These are phyloP conservation scores for Tylopilus vinaceipallidus DNA, from an alignment of 768 basidiomycete genomes.

Conservation along the genomic window DNA sequence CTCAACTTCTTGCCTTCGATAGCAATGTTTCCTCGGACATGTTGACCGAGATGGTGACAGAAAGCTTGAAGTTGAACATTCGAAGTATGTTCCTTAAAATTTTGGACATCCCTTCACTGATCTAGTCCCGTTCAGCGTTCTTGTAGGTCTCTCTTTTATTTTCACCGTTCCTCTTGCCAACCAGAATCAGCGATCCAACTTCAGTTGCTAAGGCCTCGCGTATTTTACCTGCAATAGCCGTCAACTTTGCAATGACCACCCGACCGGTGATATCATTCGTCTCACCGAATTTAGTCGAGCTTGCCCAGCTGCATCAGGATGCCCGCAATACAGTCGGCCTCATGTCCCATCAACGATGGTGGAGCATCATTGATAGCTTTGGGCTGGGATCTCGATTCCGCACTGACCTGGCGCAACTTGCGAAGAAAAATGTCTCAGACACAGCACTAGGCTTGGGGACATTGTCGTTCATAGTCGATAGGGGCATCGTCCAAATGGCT, in stretches of 20 bases:
- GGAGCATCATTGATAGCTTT: slow-evolving; percentile 62
- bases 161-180: slow-evolving; percentile 4
- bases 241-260: slow-evolving; percentile 32
- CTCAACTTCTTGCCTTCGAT: slow-evolving; percentile 68
- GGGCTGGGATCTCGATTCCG: slow-evolving; percentile 68
- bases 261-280: slow-evolving; percentile 61
- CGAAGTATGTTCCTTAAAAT: slow-evolving; percentile 47
- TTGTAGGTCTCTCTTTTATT: slow-evolving; percentile 49
- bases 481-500: slow-evolving; percentile 79
- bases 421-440: slow-evolving; percentile 44
- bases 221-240: slow-evolving; percentile 62
- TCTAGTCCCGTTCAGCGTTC: slow-evolving; percentile 49
- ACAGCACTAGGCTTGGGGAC: slow-evolving; percentile 39
- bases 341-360: slow-evolving; percentile 58
- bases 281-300: slow-evolving; percentile 85
- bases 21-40: slow-evolving; percentile 64
- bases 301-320: slow-evolving; percentile 55
- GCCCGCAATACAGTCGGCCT: slow-evolving; percentile 48
- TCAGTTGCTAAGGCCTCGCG: slow-evolving; percentile 76
- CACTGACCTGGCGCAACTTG: slow-evolving; percentile 59
- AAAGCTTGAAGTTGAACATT: slow-evolving; percentile 48
- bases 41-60: slow-evolving; percentile 49
- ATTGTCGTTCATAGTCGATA: slow-evolving; percentile 60
- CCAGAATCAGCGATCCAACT: slow-evolving; percentile 78
- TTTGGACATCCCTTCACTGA: not conserved